Evolutionary conservation across 2,329 filamentous ascomycete species (phyloP), one percentile per base, ranked within the genome.

Genomic region (Mycogone perniciosa): DNA sequence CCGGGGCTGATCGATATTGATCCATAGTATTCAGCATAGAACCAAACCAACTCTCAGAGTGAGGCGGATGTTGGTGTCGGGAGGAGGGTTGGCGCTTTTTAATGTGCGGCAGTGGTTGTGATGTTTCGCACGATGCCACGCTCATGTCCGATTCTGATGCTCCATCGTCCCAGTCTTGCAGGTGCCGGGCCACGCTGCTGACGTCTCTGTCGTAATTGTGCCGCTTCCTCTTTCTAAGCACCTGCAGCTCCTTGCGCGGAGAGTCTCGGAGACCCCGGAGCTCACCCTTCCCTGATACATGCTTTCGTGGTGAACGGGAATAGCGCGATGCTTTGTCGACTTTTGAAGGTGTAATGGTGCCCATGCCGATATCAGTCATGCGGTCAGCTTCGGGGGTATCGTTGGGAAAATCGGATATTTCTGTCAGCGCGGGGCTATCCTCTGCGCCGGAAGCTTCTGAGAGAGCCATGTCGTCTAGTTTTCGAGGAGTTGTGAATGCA

Each of bases 401-500:
- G 54, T 71, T 71, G 33, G 71, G 69, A 26, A 73, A 66, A 46
- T 80, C 79, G 0, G 81, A 82, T 38, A 64, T 70, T 57, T 84
- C 81, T 41, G 78, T 82, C 60, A 71, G 67, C 29, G 76, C 78
- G 13, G 82, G 82, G 55, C 81, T 85, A 13, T 79, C 77, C 54
- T 85, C 82, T 40, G 76, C 73, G 30, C 76, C 75, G 3, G 80
- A 83, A 38, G 70, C 68, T 59, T 83, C 80, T 4, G 80, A 81
- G 44, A 79, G 66, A 3, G 71, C 61, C 11, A 75, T 68, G 33
- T 79, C 72, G 34, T 84, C 79, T 53, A 78, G 71, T 52, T 76
- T 79, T 44, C 82, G 76, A 0, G 81, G 82, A 0, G 82, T 85
- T 2, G 77, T 83, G 56, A 85, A 85, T 3, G 81, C 76, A 1